A percentile compares a stretch with the other conserved stretches of the same genome.
phyloP scores from a whole-genome alignment of 805 yeast species.

The Metschnikowia lochheadii region DNA sequence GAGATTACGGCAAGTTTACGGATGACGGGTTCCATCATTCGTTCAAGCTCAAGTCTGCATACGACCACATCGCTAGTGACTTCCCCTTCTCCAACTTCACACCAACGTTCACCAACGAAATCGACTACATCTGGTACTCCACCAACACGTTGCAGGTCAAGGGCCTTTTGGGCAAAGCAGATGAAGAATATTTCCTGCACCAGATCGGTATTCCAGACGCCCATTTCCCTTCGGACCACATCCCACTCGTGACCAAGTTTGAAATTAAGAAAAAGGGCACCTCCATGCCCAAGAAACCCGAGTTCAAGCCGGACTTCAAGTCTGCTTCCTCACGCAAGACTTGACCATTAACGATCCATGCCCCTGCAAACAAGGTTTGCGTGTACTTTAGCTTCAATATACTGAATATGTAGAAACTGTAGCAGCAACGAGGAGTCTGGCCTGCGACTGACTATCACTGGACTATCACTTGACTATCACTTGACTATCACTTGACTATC shows the following conservation, averaged over 20 bases:
- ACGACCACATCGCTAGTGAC: slow-evolving; percentile 71
- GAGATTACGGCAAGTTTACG: slow-evolving; percentile 89
- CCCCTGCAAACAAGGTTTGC: slow-evolving; percentile 6
- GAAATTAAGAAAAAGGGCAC: slow-evolving; percentile 53
- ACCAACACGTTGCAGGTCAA: slow-evolving; percentile 75
- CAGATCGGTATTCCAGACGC: slow-evolving; percentile 92
- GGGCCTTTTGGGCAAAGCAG: slow-evolving; percentile 83
- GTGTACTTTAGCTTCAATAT: slow-evolving; percentile 16
- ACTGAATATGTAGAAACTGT: neutral
- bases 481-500: too few relatives aligned
- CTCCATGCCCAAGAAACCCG: slow-evolving; percentile 29
- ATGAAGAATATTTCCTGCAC: slow-evolving; percentile 67
- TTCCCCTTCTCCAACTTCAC: slow-evolving; percentile 92
- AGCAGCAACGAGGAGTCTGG: too few relatives aligned
- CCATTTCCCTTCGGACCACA: slow-evolving; percentile 91
- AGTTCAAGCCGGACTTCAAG: slow-evolving; percentile 44
- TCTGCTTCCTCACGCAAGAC: slow-evolving; percentile 40
- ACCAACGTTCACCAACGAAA: slow-evolving; percentile 87
- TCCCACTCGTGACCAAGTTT: slow-evolving; percentile 78
- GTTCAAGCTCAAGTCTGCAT: slow-evolving; percentile 79
- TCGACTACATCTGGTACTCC: slow-evolving; percentile 95
- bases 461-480: too few relatives aligned
- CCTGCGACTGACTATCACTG: too few relatives aligned
- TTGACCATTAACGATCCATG: slow-evolving; percentile 13
- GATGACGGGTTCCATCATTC: slow-evolving; percentile 82